Evolutionary conservation across 2,329 filamentous ascomycete genomes (phyloP).

Genomic region (Colletotrichum zoysiae): DNA sequence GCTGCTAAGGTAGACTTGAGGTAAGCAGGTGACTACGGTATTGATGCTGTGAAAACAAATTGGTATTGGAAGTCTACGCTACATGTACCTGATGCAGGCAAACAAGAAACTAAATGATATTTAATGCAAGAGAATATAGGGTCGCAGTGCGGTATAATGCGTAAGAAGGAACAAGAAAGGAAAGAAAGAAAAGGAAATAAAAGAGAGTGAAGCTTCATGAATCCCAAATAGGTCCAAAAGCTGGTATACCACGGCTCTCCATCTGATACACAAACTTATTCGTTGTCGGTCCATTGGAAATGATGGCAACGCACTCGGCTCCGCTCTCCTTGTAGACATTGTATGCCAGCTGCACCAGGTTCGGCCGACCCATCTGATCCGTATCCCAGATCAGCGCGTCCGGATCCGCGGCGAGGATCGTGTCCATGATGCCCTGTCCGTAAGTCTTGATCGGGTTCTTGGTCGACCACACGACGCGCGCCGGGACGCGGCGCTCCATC

Average conservation of each 20-base stretch:
- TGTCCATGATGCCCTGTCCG: conserved; percentile 67
- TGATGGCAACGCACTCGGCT: conserved; percentile 79
- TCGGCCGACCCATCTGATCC: conserved; percentile 66
- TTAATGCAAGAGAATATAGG: neutral
- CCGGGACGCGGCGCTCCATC: conserved; percentile 60
- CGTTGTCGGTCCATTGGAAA: conserved; percentile 77
- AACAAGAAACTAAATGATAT: neutral
- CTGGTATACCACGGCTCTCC: conserved; percentile 73
- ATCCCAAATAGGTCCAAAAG: conserved; percentile 82
- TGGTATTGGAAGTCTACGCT: neutral
- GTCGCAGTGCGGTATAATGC: neutral
- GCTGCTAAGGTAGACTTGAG: too few relatives aligned
- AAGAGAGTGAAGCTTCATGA: conserved; percentile 47
- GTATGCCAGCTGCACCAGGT: conserved; percentile 63
- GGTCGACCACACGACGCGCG: conserved; percentile 78
- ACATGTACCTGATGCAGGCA: neutral
- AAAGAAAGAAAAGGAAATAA: neutral
- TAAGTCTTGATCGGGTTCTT: conserved; percentile 73
- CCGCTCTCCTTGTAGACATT: conserved; percentile 68
- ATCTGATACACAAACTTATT: conserved; percentile 76
- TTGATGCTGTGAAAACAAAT: neutral
- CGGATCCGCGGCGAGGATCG: conserved; percentile 69
- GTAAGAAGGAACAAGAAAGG: neutral
- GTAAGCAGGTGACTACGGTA: too few relatives aligned
- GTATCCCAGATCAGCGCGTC: conserved; percentile 78